phyloP scores from a whole-genome alignment of 495 filamentous ascomycete species.

The Xylona heveae region DNA sequence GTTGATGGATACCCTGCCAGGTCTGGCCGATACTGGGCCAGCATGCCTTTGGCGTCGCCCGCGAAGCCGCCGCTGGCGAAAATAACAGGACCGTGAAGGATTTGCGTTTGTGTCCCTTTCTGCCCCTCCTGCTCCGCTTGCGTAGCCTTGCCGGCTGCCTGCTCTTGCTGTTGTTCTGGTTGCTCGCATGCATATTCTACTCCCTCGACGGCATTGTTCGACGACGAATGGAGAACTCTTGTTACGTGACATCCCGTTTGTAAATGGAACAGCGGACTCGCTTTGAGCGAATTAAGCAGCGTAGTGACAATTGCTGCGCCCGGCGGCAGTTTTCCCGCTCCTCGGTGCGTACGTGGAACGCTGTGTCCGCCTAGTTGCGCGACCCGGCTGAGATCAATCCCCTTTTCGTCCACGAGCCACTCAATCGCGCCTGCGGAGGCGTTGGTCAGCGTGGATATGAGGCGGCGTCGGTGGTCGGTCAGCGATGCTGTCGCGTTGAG shows the following conservation, averaged over 20 bases:
- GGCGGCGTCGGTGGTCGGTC: conserved; percentile 14
- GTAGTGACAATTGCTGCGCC: conserved; percentile 29
- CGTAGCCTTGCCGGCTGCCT: conserved; percentile 6
- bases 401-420: conserved; percentile 27
- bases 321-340: conserved; percentile 25
- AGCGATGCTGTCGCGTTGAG: background rate
- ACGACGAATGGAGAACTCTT: conserved; percentile 18
- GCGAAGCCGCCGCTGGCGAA: conserved; percentile 36
- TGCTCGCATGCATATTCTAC: conserved; percentile 10
- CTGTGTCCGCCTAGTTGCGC: conserved; percentile 31
- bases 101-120: too few species aligned
- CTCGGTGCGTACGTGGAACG: conserved; percentile 29
- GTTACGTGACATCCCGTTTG: conserved; percentile 22
- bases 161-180: too few species aligned
- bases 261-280: conserved; percentile 22
- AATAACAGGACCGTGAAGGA: conserved; percentile 29
- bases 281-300: conserved; percentile 22
- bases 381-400: conserved; percentile 31
- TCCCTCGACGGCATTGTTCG: conserved; percentile 7
- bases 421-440: conserved; percentile 21
- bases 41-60: conserved; percentile 29
- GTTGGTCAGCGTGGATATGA: conserved; percentile 22
- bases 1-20: conserved; percentile 34
- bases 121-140: conserved; percentile 9
- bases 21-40: conserved; percentile 31